Conservation (phyloP, 805 yeast species). For the Suhomyces canberraensis region DNA sequence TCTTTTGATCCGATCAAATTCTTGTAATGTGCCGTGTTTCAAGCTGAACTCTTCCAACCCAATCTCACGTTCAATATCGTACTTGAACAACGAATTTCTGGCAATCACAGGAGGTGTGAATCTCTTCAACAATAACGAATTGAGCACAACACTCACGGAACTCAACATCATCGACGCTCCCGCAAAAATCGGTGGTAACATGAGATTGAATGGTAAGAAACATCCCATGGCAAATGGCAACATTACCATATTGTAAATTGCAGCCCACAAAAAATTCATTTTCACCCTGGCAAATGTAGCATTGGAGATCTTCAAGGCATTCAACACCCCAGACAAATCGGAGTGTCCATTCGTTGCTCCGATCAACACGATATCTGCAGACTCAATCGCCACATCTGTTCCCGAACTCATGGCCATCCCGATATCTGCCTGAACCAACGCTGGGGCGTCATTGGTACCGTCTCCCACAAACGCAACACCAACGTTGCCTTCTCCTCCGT, state of each 20-base stretch:
- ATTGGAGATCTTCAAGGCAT: conserved; percentile 65
- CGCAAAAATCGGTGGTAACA: conserved; percentile 85
- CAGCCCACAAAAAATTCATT: conserved; percentile 83
- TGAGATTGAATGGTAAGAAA: conserved; percentile 70
- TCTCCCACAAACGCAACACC: conserved; percentile 90
- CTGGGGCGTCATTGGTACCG: conserved; percentile 98
- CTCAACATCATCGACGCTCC: conserved; percentile 92
- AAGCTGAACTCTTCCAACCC: conserved; percentile 20
- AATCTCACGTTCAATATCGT: conserved; percentile 19
- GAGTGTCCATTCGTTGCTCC: conserved; percentile 29
- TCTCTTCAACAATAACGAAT: conserved; percentile 66
- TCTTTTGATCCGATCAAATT: conserved; percentile 19
- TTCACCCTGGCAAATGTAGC: conserved; percentile 72
- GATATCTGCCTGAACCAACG: conserved; percentile 79
- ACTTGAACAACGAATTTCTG: conserved; percentile 6
- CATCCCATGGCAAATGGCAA: conserved; percentile 94
- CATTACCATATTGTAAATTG: conserved; percentile 77
- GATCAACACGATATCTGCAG: conserved; percentile 88
- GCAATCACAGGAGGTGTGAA: conserved; percentile 47
- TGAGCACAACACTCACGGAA: conserved; percentile 81
- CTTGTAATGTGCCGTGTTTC: conserved; percentile 20
- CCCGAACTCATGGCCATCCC: conserved; percentile 93
- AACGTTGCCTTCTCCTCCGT: conserved; percentile 28
- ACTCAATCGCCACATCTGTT: conserved; percentile 93
- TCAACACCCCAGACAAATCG: conserved; percentile 48